A percentile compares a stretch with the other conserved stretches of the same genome.
Evolutionary conservation across 2,329 filamentous ascomycete species (phyloP).

Genomic region (Aspergillus sergii): DNA sequence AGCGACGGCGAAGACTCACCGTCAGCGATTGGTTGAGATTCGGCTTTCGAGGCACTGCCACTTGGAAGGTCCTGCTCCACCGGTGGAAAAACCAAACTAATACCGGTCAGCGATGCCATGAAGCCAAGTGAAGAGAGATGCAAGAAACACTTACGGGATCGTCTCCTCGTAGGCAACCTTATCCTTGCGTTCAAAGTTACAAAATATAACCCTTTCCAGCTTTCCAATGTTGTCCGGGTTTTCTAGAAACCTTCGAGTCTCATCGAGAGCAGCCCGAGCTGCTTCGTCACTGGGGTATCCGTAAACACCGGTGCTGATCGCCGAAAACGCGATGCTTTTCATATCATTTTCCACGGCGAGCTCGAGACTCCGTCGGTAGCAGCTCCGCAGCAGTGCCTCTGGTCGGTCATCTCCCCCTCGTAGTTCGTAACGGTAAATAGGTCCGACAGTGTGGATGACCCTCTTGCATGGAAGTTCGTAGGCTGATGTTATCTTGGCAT

Average conservation of each 20-base stretch:
- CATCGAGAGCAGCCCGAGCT: constrained; percentile 69
- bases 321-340: constrained; percentile 77
- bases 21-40: constrained; percentile 22
- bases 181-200: constrained; percentile 80
- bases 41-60: constrained; percentile 8
- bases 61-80: constrained; percentile 37
- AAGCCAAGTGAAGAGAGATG: background rate
- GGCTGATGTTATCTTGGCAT: constrained; percentile 79
- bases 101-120: constrained; percentile 5
- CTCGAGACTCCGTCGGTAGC: constrained; percentile 73
- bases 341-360: constrained; percentile 70
- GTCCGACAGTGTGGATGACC: constrained; percentile 90
- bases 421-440: constrained; percentile 63
- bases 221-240: constrained; percentile 40
- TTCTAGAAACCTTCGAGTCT: constrained; percentile 59
- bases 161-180: constrained; percentile 68
- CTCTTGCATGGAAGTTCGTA: constrained; percentile 75
- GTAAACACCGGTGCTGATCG: constrained; percentile 86
- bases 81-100: constrained; percentile 54
- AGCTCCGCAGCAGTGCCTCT: constrained; percentile 54
- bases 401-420: constrained; percentile 35
- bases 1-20: constrained; percentile 30
- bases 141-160: constrained; percentile 68
- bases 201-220: constrained; percentile 78
- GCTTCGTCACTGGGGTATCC: constrained; percentile 78